Percentiles rank a stretch among this genome's conserved stretches.
phyloP scores from a whole-genome alignment of 345 rosid genomes.

The Dipteronia dyeriana region DNA sequence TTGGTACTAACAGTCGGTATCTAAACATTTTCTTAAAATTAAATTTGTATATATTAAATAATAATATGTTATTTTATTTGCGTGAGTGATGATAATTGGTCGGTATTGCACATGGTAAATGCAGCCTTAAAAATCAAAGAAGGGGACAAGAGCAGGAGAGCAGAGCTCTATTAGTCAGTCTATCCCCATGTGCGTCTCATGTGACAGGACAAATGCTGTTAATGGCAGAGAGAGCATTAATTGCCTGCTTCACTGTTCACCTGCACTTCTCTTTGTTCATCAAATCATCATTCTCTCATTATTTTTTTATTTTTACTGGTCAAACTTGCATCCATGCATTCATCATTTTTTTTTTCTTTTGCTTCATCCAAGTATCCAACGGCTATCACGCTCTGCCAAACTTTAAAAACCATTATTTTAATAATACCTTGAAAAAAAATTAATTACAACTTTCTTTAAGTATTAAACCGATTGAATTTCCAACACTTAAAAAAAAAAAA shows the following conservation, averaged over 20 bases:
- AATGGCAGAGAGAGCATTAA: slow-evolving; percentile 18
- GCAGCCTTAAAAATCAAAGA: background rate
- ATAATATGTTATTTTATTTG: too few species aligned
- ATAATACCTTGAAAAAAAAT: too few species aligned
- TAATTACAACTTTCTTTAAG: too few species aligned
- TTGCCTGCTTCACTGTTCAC: background rate
- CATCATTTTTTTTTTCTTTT: background rate
- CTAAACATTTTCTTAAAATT: too few species aligned
- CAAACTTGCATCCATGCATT: background rate
- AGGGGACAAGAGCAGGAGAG: background rate
- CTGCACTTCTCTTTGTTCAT: background rate
- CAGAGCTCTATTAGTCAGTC: background rate
- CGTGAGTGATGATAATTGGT: too few species aligned
- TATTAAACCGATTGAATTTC: too few species aligned
- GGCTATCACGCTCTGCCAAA: background rate
- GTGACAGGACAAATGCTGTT: slow-evolving; percentile 11
- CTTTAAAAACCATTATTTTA: too few species aligned
- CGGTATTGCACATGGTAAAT: background rate
- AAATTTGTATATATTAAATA: too few species aligned
- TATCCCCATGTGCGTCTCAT: slow-evolving; percentile 24
- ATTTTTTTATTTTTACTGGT: background rate
- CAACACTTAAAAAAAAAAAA: too few species aligned
- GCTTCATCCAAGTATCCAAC: background rate
- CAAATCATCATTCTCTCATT: background rate
- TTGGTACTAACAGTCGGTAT: too few species aligned